Base-by-base conservation (phyloP, 257 asterid genomes). In the Perilla frutescens region DNA sequence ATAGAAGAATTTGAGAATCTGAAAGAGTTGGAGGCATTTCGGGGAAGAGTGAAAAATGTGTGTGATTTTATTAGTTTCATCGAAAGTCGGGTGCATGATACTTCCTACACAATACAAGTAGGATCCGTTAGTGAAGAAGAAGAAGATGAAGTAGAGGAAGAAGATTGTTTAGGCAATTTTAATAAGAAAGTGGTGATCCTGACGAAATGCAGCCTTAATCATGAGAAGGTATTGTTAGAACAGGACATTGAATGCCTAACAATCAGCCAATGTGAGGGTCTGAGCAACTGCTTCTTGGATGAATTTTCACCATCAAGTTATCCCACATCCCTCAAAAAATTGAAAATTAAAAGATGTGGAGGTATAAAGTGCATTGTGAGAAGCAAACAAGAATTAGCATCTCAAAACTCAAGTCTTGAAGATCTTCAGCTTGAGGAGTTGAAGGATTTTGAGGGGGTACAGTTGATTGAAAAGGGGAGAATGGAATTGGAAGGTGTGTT, bases 241-340 rank as follows among this genome's bases (percentile, higher is more conserved):
- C 31, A 11, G 0, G 32, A 55, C 66, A 55, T 37, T 14, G 29
- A 40, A 45, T 3, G 1, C 11, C 37, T 69, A 1, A 9, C 1
- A 13, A 1, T 68, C 2, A 3, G 4, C 11, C 0, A 8, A 0
- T 68, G 62, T 53, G 73, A 53, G 40, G 75, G 75, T 32, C 9
- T 57, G 34, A 57, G 67, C 66, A 26, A 70, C 2, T 41, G 15
- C 66, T 70, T 70, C 7, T 12, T 31, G n/a, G 75, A 70, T 43
- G 36, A 26, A 20, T 39, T 70, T 3, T 10, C 65, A 50, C 45
- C 12, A 29, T 3, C 7, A 11, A 32, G 40, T 37, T n/a, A 41
- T 15, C 75, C 47, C 11, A 44, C 14, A 8, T 43, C 47, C 26
- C 54, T 64, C 11, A 2, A 11, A 9, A 26, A 0, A 0, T 13